Evolutionary conservation across 139 green algal species (phyloP), one percentile per base, ranked within the genome.

Genomic region (Edaphochlamys debaryana): DNA sequence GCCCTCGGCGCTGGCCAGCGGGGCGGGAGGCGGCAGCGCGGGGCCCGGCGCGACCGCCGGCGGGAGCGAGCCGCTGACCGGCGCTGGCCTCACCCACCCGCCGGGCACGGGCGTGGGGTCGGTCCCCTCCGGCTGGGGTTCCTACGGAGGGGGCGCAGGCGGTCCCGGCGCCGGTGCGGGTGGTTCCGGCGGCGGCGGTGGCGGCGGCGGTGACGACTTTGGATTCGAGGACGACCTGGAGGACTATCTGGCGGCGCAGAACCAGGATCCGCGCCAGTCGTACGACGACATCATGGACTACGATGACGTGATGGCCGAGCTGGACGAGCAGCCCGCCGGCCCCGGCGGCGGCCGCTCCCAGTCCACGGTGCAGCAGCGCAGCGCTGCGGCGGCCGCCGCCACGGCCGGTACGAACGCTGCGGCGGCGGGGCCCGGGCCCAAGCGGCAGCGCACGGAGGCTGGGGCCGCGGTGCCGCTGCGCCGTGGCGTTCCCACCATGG

Each of bases 201-300:
- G n/a, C n/a, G n/a, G n/a, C n/a, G n/a, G n/a, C n/a, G n/a, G n/a
- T n/a, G n/a, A n/a, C n/a, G n/a, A n/a, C n/a, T n/a, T n/a, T 20
- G 72, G 64, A 20, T 76, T 77, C 40, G 78, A 76, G 0, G 64
- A 77, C 58, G 78, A 76, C 19, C 45, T 73, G 1, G 64, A 77
- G 78, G 66, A 84, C 36, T 76, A 84, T 29, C 48, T 69, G 27
- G 78, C 64, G 15, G 77, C 63, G 11, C 77, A 64, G 45, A 4
- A 17, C n/a, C 45, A 75, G 66, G 45, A 45, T 19, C 40, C 62
- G 20, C 40, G 50, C 20, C 37, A 29, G 32, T 17, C 67, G 7
- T 27, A 32, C 20, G 17, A 62, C 4, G 56, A n/a, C 56, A 1
- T n/a, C 22, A 3, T 6, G 8, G 72, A 50, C 19, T 37, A 50